A percentile compares a stretch with the other conserved stretches of the same genome.
Conservation (phyloP, 1,139 yeast genomes). For the Hyphopichia khmerensis region DNA sequence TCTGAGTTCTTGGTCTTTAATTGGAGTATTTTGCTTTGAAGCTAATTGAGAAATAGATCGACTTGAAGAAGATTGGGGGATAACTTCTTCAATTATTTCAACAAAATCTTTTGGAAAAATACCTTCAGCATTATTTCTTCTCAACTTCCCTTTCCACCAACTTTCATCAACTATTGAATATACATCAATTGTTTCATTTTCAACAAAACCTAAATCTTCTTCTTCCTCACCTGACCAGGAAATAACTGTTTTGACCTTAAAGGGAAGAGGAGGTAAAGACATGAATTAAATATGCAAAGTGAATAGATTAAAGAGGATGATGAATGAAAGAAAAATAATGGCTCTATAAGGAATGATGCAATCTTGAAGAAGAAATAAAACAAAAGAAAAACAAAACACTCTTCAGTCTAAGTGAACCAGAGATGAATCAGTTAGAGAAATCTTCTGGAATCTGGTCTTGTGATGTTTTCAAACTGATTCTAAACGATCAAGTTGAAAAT, state of each 20-base stretch:
- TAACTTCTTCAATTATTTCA: conserved; percentile 44
- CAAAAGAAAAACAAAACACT: no score
- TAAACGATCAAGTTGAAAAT: no score
- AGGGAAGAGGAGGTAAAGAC: conserved; percentile 48
- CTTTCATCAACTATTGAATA: conserved; percentile 78
- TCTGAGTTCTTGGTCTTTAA: conserved; percentile 14
- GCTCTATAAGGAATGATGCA: no score
- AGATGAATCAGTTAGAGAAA: no score
- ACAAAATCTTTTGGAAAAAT: conserved; percentile 87
- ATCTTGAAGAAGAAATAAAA: no score
- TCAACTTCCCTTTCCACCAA: conserved; percentile 87
- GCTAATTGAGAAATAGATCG: conserved; percentile 9
- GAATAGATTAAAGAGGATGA: no score
- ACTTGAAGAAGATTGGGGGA: conserved; percentile 13
- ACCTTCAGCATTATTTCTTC: conserved; percentile 81
- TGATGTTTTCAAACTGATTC: no score
- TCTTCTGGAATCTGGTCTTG: no score
- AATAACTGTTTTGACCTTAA: conserved; percentile 72
- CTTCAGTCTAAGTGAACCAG: no score
- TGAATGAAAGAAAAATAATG: not conserved
- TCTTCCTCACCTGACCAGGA: conserved; percentile 92
- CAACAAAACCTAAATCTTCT: conserved; percentile 88
- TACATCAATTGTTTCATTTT: conserved; percentile 89
- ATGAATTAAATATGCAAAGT: no score
- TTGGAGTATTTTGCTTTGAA: conserved; percentile 17